These are phyloP conservation scores for Carallia brachiata DNA, from an alignment of 345 rosid genomes.

Conservation along the genomic window DNA sequence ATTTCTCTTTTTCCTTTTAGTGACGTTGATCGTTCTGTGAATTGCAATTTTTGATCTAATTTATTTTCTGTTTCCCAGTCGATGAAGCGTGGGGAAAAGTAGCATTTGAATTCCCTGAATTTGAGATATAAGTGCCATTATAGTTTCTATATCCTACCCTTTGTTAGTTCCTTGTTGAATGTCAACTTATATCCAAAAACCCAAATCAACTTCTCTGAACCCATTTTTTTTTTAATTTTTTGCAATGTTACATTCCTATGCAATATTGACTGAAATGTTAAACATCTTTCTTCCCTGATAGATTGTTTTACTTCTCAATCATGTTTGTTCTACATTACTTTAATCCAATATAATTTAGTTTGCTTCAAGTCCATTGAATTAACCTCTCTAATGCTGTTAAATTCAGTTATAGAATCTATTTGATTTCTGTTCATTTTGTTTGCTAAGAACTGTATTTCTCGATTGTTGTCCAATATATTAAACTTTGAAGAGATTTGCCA, in stretches of 20 bases:
- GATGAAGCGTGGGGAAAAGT: not conserved
- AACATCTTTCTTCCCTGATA: not conserved
- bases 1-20: not conserved
- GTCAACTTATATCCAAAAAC: not conserved
- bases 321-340: not conserved
- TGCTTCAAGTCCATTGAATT: too few species aligned
- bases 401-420: not conserved
- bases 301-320: slow-evolving; percentile 2
- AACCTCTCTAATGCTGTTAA: not conserved
- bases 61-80: not conserved
- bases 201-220: not conserved
- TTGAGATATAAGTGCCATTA: too few species aligned
- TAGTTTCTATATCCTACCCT: not conserved
- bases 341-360: not conserved
- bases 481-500: too few species aligned
- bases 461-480: too few species aligned
- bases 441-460: not conserved
- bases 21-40: not conserved
- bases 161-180: not conserved
- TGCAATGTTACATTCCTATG: not conserved
- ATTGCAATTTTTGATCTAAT: not conserved
- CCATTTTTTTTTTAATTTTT: not conserved
- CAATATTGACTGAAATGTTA: not conserved
- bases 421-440: not conserved
- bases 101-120: too few species aligned